Conservation (phyloP, 805 yeast genomes). For the Vanderwaltozyma polyspora region DNA sequence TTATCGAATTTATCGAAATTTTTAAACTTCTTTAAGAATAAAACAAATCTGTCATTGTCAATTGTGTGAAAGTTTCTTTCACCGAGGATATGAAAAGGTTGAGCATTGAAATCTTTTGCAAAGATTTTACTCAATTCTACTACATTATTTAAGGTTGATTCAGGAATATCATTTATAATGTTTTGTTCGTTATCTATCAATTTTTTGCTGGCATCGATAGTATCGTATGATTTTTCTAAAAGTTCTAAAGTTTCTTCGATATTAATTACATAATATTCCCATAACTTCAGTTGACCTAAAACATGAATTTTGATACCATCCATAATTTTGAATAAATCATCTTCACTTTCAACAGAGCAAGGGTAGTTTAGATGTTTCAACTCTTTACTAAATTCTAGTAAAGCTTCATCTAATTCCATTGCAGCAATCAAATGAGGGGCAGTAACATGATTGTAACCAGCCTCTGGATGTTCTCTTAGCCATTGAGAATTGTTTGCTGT, state of each 20-base stretch:
- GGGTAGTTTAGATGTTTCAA: conserved; percentile 55
- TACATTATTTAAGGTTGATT: conserved; percentile 27
- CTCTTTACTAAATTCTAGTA: conserved; percentile 51
- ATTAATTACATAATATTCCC: conserved; percentile 82
- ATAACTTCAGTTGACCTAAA: conserved; percentile 51
- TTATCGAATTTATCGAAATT: conserved; percentile 25
- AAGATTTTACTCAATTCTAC: conserved; percentile 40
- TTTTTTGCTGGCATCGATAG: background rate
- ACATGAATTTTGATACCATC: conserved; percentile 63
- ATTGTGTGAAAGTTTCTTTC: conserved; percentile 45
- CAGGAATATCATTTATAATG: conserved; percentile 34
- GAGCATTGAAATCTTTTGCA: conserved; percentile 29
- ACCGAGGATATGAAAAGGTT: conserved; percentile 33
- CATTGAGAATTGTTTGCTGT: conserved; percentile 86
- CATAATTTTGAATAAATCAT: conserved; percentile 51
- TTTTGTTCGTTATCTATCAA: conserved; percentile 11
- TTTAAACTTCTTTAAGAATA: conserved; percentile 34
- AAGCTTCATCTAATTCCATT: conserved; percentile 64
- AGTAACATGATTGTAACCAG: conserved; percentile 75
- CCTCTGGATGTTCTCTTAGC: conserved; percentile 79
- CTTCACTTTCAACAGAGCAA: conserved; percentile 35
- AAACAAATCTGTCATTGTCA: conserved; percentile 39
- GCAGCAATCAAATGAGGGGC: conserved; percentile 87
- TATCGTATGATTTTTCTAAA: background rate
- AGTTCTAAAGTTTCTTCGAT: conserved; percentile 30